Evolutionary conservation across 345 rosid species (phyloP).

Genomic region (Gossypium turneri): DNA sequence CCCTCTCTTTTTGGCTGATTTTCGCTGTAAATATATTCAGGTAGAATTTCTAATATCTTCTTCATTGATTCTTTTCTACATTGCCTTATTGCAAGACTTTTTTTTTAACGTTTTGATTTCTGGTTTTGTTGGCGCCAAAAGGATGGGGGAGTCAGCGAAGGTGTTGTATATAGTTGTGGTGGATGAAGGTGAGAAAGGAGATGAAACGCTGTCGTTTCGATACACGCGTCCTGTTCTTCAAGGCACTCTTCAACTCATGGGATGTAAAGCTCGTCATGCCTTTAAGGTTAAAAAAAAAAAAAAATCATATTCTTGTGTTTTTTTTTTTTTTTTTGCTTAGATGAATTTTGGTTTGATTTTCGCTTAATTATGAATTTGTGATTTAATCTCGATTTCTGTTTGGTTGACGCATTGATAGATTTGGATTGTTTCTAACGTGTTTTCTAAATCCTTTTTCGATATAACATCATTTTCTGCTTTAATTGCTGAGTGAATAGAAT

Average conservation of each 20-base stretch:
- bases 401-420: not conserved
- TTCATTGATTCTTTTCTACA: not conserved
- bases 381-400: not conserved
- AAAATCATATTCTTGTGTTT: not conserved
- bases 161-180: slow-evolving; percentile 83
- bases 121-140: slow-evolving; percentile 4
- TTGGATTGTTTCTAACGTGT: not conserved
- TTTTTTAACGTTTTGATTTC: not conserved
- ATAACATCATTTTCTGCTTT: not conserved
- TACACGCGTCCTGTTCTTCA: slow-evolving; percentile 90
- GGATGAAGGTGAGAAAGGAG: slow-evolving; percentile 34
- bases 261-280: slow-evolving; percentile 97
- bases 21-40: not conserved
- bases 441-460: not conserved
- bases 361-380: not conserved
- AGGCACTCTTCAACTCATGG: slow-evolving; percentile 93
- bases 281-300: slow-evolving; percentile 54
- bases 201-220: slow-evolving; percentile 51
- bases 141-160: slow-evolving; percentile 62
- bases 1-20: not conserved
- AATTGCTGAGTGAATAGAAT: not conserved
- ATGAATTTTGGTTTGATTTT: not conserved
- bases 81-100: not conserved
- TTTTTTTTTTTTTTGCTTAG: not conserved
- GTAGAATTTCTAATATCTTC: not conserved